These are phyloP conservation scores for Neurospora terricola DNA, from an alignment of 495 filamentous ascomycete genomes.

Conservation along the genomic window DNA sequence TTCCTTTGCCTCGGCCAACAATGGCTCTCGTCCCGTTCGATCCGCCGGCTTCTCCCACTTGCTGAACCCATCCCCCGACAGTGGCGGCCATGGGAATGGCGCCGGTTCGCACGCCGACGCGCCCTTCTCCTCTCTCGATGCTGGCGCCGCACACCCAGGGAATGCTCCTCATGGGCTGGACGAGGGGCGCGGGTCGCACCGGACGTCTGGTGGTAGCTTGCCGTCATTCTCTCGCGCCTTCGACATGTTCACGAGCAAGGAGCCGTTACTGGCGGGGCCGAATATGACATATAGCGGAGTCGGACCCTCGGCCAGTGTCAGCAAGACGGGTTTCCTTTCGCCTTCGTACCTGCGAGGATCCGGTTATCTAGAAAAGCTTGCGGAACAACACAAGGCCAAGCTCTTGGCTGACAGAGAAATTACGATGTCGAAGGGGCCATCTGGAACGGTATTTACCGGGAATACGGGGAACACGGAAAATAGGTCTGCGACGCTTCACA, in stretches of 20 bases:
- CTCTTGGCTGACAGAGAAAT: conserved; percentile 27
- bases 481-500: conserved; percentile 10
- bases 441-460: neutral
- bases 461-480: neutral
- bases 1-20: conserved; percentile 49
- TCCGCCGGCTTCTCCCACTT: conserved; percentile 52
- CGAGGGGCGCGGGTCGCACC: conserved; percentile 19
- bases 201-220: conserved; percentile 18
- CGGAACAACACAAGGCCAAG: conserved; percentile 56
- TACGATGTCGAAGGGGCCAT: conserved; percentile 42
- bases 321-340: conserved; percentile 47
- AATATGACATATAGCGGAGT: conserved; percentile 13
- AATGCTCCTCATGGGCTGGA: conserved; percentile 19
- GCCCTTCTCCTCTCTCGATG: conserved; percentile 5
- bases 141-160: conserved; percentile 13
- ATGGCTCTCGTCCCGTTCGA: conserved; percentile 34
- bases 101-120: conserved; percentile 26
- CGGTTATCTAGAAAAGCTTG: conserved; percentile 64
- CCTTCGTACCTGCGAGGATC: conserved; percentile 75
- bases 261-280: conserved; percentile 13
- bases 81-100: conserved; percentile 23
- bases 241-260: conserved; percentile 33
- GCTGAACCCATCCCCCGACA: conserved; percentile 42
- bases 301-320: conserved; percentile 14
- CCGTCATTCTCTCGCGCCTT: conserved; percentile 55